These are phyloP conservation scores for Ruellia speciosa DNA, from an alignment of 305 asterid genomes.

Conservation along the genomic window DNA sequence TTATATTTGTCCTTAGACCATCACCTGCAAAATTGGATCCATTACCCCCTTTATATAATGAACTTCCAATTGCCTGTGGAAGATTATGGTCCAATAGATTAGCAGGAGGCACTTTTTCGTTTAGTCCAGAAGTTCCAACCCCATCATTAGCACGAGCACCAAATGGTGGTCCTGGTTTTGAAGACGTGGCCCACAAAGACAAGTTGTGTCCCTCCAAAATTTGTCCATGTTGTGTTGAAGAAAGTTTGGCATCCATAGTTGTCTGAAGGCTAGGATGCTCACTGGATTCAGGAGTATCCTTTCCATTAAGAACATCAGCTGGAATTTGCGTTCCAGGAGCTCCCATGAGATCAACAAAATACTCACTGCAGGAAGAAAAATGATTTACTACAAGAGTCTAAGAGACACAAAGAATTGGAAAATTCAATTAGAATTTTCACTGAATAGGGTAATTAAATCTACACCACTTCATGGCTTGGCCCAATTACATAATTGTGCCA, in stretches of 20 bases:
- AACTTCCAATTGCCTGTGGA: slow-evolving; percentile 51
- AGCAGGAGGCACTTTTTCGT: slow-evolving; percentile 34
- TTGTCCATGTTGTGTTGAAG: slow-evolving; percentile 35
- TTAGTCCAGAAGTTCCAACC: slow-evolving; percentile 56
- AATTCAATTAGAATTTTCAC: no score
- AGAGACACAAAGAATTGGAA: no score
- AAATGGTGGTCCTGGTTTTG: slow-evolving; percentile 35
- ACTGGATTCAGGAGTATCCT: slow-evolving; percentile 52
- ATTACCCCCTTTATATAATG: slow-evolving; percentile 64
- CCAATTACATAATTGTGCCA: not conserved
- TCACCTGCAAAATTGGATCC: slow-evolving; percentile 63
- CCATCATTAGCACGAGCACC: slow-evolving; percentile 38
- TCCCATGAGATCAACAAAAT: slow-evolving; percentile 99
- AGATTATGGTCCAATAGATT: slow-evolving; percentile 51
- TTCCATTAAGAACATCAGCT: slow-evolving; percentile 66
- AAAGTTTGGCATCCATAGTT: slow-evolving; percentile 29
- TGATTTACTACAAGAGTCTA: no score
- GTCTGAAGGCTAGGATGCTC: slow-evolving; percentile 42
- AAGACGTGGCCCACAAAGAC: slow-evolving; percentile 30
- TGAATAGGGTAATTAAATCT: not conserved
- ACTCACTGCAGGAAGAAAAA: slow-evolving; percentile 61
- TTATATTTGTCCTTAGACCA: slow-evolving; percentile 58
- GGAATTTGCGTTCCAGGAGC: slow-evolving; percentile 96
- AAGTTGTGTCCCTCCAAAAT: slow-evolving; percentile 32
- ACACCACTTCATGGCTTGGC: not conserved